Evolutionary conservation across 352 stramenopile species (phyloP).

Genomic region (Phytophthora palmivora): DNA sequence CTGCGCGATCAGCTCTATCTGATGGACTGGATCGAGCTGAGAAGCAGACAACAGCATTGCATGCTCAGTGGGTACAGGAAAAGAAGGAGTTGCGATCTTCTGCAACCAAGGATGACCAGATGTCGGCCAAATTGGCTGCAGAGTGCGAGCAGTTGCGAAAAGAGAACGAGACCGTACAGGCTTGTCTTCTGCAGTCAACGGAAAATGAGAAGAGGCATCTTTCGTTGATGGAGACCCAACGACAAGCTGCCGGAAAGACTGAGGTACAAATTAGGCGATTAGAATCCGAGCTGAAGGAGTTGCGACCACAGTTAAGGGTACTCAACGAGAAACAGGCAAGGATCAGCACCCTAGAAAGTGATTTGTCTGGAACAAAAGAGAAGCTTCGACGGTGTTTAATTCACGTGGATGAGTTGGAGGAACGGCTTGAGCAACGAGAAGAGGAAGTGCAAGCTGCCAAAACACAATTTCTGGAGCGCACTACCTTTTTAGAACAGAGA

Average conservation of each 20-base stretch:
- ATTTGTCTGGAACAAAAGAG: slow-evolving; percentile 42
- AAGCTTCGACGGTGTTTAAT: slow-evolving; percentile 45
- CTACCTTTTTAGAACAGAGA: slow-evolving; percentile 48
- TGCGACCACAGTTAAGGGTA: slow-evolving; percentile 29
- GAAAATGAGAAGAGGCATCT: slow-evolving; percentile 50
- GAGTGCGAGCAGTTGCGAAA: slow-evolving; percentile 54
- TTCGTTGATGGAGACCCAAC: slow-evolving; percentile 33
- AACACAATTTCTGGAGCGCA: slow-evolving; percentile 41
- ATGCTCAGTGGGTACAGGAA: slow-evolving; percentile 69
- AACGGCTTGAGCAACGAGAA: slow-evolving; percentile 42
- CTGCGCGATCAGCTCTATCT: slow-evolving; percentile 48
- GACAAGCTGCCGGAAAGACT: slow-evolving; percentile 27
- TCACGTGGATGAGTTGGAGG: slow-evolving; percentile 39
- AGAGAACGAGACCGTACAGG: slow-evolving; percentile 51
- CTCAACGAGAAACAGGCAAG: slow-evolving; percentile 50
- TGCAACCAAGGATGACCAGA: slow-evolving; percentile 46
- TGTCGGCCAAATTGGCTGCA: slow-evolving; percentile 26
- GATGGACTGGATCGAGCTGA: slow-evolving; percentile 58
- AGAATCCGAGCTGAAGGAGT: slow-evolving; percentile 43
- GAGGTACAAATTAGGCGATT: slow-evolving; percentile 42
- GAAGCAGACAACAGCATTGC: slow-evolving; percentile 56
- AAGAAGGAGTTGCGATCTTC: slow-evolving; percentile 53
- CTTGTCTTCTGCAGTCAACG: slow-evolving; percentile 20
- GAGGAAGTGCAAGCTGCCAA: slow-evolving; percentile 37
- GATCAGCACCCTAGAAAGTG: slow-evolving; percentile 42